Conservation (phyloP, 352 stramenopile species). For the Pythium sp. region DNA sequence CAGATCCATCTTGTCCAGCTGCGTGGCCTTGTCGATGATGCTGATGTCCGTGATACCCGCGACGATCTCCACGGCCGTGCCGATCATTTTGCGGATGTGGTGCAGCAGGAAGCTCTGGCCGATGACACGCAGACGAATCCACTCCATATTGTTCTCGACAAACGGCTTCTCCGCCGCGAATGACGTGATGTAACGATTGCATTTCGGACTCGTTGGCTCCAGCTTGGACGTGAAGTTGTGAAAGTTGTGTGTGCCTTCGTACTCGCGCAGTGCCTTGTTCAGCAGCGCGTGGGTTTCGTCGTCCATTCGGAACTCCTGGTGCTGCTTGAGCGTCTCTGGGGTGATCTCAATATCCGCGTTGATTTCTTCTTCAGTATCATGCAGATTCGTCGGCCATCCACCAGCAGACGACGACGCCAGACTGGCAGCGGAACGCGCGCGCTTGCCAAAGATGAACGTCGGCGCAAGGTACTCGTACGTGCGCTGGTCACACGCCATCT, state of each 20-base stretch:
- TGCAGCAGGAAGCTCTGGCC: conserved; percentile 98
- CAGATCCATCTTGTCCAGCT: conserved; percentile 84
- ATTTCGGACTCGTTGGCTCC: conserved; percentile 75
- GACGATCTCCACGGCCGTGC: conserved; percentile 72
- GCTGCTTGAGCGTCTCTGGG: conserved; percentile 48
- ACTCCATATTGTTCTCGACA: conserved; percentile 91
- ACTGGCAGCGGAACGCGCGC: conserved; percentile 3
- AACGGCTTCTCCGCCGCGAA: conserved; percentile 83
- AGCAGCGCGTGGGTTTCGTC: conserved; percentile 49
- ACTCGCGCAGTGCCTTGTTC: conserved; percentile 57
- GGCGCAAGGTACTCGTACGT: conserved; percentile 91
- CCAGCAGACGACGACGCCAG: background rate
- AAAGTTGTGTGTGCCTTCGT: conserved; percentile 91
- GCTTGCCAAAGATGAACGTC: conserved; percentile 82
- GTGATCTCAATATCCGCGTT: conserved; percentile 53
- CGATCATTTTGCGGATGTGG: conserved; percentile 99
- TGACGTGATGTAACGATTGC: conserved; percentile 91
- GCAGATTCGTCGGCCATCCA: conserved; percentile 33
- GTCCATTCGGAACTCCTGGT: conserved; percentile 74
- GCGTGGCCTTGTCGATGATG: conserved; percentile 58
- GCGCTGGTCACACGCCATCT: conserved; percentile 85
- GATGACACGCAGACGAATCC: conserved; percentile 93
- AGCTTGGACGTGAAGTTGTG: conserved; percentile 97
- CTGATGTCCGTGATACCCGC: conserved; percentile 44
- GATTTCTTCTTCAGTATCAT: conserved; percentile 40